These are phyloP conservation scores for Botryotinia narcissicola DNA, from an alignment of 2,329 filamentous ascomycete species.

Conservation along the genomic window DNA sequence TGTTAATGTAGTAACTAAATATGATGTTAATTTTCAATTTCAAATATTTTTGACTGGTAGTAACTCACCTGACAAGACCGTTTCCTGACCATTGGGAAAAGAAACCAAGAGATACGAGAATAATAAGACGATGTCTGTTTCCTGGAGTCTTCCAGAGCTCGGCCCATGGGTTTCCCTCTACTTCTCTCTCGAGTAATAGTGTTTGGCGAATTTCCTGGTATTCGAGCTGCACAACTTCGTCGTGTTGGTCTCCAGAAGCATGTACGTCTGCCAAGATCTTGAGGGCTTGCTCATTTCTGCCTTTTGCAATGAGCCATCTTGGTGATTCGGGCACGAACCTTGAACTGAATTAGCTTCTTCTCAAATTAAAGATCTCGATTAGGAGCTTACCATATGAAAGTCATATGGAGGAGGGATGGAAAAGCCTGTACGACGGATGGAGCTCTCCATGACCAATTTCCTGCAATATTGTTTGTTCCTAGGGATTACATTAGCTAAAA, in stretches of 20 bases:
- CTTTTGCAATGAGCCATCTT: slow-evolving; percentile 60
- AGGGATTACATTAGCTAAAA: slow-evolving; percentile 1
- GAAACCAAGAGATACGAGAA: slow-evolving; percentile 52
- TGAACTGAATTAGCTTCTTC: slow-evolving; percentile 14
- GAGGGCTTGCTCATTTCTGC: slow-evolving; percentile 63
- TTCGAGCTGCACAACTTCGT: slow-evolving; percentile 44
- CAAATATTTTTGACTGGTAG: not conserved
- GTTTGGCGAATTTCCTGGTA: slow-evolving; percentile 46
- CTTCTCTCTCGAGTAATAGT: slow-evolving; percentile 46
- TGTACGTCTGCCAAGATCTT: slow-evolving; percentile 50
- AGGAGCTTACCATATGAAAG: slow-evolving; percentile 32
- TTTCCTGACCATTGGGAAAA: slow-evolving; percentile 60
- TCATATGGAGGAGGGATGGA: slow-evolving; percentile 34
- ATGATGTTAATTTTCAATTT: not conserved
- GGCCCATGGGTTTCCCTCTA: slow-evolving; percentile 45
- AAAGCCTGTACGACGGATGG: slow-evolving; percentile 38
- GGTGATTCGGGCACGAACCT: slow-evolving; percentile 42
- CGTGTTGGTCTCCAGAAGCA: slow-evolving; percentile 40
- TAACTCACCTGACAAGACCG: slow-evolving; percentile 40
- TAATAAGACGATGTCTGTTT: slow-evolving; percentile 53
- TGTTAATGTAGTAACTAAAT: slow-evolving; percentile 38
- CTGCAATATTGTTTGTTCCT: slow-evolving; percentile 41
- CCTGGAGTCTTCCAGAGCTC: slow-evolving; percentile 51
- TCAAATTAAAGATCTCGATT: not conserved
- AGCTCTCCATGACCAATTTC: slow-evolving; percentile 39